These are phyloP conservation scores for Rugonectria rugulosa DNA, from an alignment of 2,329 filamentous ascomycete genomes.

Conservation along the genomic window DNA sequence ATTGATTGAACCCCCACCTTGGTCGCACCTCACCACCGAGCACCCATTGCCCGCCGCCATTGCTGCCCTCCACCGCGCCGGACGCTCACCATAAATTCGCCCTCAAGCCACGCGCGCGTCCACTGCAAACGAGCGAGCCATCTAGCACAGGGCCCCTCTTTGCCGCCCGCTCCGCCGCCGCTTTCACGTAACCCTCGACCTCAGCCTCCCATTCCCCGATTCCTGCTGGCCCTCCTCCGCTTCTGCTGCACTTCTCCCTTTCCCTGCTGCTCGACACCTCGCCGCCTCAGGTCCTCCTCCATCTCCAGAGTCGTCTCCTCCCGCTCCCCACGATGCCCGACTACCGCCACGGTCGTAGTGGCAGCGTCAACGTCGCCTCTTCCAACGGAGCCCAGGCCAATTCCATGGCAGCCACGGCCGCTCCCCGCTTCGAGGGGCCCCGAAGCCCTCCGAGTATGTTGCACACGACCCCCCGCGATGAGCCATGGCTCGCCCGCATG, in stretches of 20 bases:
- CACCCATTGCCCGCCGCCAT: constrained; percentile 33
- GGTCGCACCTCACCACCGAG: constrained; percentile 28
- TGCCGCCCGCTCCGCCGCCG: constrained; percentile 40
- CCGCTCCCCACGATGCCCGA: constrained; percentile 53
- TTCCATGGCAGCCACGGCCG: constrained; percentile 37
- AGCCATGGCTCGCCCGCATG: constrained; percentile 24
- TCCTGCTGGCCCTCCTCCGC: constrained; percentile 16
- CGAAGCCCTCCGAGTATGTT: constrained; percentile 67
- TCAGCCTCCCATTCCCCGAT: constrained; percentile 27
- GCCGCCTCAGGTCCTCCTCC: constrained; percentile 28
- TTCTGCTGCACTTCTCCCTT: constrained; percentile 21
- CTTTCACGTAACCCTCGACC: constrained; percentile 35
- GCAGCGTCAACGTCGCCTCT: constrained; percentile 60
- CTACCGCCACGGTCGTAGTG: constrained; percentile 64
- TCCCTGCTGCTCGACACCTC: constrained; percentile 21
- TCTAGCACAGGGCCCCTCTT: constrained; percentile 23
- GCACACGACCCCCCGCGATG: constrained; percentile 36
- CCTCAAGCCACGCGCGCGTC: constrained; percentile 28
- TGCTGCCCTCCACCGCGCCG: constrained; percentile 29
- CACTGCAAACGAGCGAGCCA: constrained; percentile 14
- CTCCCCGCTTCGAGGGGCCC: constrained; percentile 63
- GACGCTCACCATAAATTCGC: constrained; percentile 26
- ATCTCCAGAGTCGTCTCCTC: constrained; percentile 27
- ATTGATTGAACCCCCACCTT: constrained; percentile 21
- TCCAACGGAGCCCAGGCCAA: constrained; percentile 42